A percentile compares a stretch with the other conserved stretches of the same genome.
These are phyloP conservation scores for Phytophthora pluvialis DNA, from an alignment of 352 stramenopile genomes.

Conservation along the genomic window DNA sequence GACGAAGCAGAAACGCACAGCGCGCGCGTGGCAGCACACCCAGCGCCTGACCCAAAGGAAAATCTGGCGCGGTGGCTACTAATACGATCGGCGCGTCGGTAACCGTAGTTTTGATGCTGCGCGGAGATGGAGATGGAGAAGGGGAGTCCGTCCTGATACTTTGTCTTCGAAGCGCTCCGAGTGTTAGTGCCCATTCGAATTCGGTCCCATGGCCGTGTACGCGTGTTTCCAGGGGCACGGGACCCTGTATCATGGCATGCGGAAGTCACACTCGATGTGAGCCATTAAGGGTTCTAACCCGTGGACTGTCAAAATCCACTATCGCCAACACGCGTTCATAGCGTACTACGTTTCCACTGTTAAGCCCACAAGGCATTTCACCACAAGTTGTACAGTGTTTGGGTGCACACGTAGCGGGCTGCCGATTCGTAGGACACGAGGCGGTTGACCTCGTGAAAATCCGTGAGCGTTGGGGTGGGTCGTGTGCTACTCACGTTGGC, in stretches of 20 bases:
- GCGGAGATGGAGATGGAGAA: constrained; percentile 4
- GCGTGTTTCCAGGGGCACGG: constrained; percentile 1
- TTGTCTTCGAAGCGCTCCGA: not conserved
- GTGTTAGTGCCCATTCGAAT: constrained; percentile 31
- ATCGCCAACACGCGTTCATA: constrained; percentile 12
- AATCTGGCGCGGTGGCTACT: constrained; percentile 17
- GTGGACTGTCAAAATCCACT: constrained; percentile 20
- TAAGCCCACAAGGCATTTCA: not conserved
- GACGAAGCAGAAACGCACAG: constrained; percentile 15
- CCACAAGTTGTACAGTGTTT: constrained; percentile 5
- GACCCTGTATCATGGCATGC: not conserved
- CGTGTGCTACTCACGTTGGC: not conserved
- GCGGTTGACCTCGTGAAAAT: constrained; percentile 5
- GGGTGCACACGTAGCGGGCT: not conserved
- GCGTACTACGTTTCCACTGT: not conserved
- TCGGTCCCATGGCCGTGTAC: constrained; percentile 1
- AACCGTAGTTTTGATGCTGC: constrained; percentile 6
- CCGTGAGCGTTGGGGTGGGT: not conserved
- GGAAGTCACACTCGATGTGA: constrained; percentile 14
- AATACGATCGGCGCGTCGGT: not conserved
- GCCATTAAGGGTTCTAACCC: constrained; percentile 2
- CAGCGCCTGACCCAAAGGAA: constrained; percentile 7
- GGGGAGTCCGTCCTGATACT: constrained; percentile 5
- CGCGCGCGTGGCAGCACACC: not conserved
- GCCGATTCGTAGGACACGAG: constrained; percentile 9